Base-by-base conservation (phyloP, 192 early-diverging fungal species). In the Coemansia sp. region DNA sequence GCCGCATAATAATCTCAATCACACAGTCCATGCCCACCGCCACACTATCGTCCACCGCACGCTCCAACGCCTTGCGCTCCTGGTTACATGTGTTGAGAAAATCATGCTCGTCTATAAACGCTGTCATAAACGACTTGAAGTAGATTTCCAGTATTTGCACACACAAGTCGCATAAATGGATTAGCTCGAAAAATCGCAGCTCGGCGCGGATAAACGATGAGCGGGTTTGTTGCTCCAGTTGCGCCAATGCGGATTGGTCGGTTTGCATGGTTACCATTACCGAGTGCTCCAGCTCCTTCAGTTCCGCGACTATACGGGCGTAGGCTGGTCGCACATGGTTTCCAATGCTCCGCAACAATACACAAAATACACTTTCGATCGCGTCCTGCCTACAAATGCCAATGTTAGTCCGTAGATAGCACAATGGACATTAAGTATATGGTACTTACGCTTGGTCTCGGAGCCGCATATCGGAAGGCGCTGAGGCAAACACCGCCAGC, bases 71-170 rank as follows among this genome's bases (percentile, higher is more conserved):
- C 71, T 93, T 92, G 58, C 96, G 96, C 65, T 98, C 96, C 65
- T 95, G 89, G 63, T 93, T 92, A 62, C 92, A 88, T 15, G 88
- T 88, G 63, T 91, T 93, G 51, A 98, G 83, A 73, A 97, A 97
- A 73, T 98, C 96, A 23, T 84, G 73, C 75, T 93, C 93, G 75
- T 94, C 90, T 47, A 98, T 85, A 83, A 89, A 90, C 62, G 80
- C 84, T 57, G 86, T 87, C 70, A 98, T 87, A 58, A 93, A 93
- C 75, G 93, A 90, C 15, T 88, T 85, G 82, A 93, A 93, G 69
- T 96, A 97, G 21, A 94, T 88, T 70, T 97, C 91, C 19, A 96
- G 67, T 92, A 98, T 93, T 65, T 98, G 96, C 53, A 93, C 88
- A 27, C 92, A 88, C 54, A 97, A 73, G 80, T 98, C 96, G 17